Evolutionary conservation across 768 basidiomycete species (phyloP).

Genomic region (Megacollybia marginata): DNA sequence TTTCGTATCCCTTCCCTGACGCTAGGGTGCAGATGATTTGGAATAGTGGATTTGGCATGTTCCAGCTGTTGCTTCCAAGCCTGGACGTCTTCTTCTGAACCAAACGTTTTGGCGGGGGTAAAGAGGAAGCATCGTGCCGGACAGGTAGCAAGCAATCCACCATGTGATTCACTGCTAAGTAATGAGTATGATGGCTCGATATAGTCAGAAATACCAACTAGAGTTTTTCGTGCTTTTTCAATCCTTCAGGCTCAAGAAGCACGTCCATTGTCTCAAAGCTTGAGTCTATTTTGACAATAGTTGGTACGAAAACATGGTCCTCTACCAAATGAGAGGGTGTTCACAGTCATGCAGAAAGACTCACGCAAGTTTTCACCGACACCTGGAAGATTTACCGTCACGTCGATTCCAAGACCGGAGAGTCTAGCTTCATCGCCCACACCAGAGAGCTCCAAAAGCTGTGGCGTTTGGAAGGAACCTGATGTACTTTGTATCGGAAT

Average conservation of each 20-base stretch:
- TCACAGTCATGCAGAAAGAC: constrained; percentile 1
- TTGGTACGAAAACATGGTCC: constrained; percentile 16
- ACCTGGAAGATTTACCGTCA: constrained; percentile 27
- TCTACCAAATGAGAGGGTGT: constrained; percentile 7
- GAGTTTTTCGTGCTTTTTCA: constrained; percentile 1
- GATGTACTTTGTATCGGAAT: neutral
- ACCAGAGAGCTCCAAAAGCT: constrained; percentile 47
- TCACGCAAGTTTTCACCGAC: constrained; percentile 31
- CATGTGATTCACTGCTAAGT: too few relatives aligned
- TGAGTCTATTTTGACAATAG: constrained; percentile 12
- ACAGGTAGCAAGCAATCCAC: too few relatives aligned
- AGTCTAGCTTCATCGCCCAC: constrained; percentile 26
- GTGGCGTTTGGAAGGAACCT: constrained; percentile 16
- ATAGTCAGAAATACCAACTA: too few relatives aligned
- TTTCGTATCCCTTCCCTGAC: too few relatives aligned
- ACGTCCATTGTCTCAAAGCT: constrained; percentile 17
- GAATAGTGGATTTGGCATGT: too few relatives aligned
- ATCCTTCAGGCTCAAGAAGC: constrained; percentile 2
- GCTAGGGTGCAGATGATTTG: too few relatives aligned
- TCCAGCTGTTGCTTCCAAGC: too few relatives aligned
- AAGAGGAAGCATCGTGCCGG: too few relatives aligned
- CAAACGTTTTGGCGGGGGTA: too few relatives aligned
- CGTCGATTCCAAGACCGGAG: constrained; percentile 16
- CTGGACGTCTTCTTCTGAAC: too few relatives aligned
- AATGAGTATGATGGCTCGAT: too few relatives aligned